Evolutionary conservation across 2,329 filamentous ascomycete species (phyloP), one percentile per base, ranked within the genome.

Genomic region (Xylariaceae sp.): DNA sequence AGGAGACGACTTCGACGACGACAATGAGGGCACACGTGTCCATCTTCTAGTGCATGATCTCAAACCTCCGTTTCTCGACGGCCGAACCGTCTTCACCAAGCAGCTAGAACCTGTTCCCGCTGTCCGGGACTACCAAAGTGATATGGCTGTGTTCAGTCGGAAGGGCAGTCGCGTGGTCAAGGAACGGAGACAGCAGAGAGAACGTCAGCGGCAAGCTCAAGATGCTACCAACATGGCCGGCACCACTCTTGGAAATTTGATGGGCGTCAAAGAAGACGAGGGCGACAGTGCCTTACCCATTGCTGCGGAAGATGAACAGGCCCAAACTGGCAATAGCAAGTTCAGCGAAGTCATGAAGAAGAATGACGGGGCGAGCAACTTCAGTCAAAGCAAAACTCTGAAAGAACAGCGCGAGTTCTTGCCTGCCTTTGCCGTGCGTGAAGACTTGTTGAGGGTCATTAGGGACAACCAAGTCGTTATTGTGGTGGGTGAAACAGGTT

Each of bases 101-200:
- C 95, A 99, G 73, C 74, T 97, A 18, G 94, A 99, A 60, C 95
- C 94, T 0, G 89, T 99, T 0, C 91, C 93, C 0, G 95, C 94
- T 0, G 90, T 99, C 11, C 84, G 89, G 55, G 94, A 99, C 72
- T 87, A 89, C 30, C 93, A 97, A 74, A 99, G 95, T 71, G 94
- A 99, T 71, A 96, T 99, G 94, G 94, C 94, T 1, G 92, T 99
- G 1, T 97, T 97, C 68, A 96, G 92, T 76, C 84, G 93, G 49
- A 97, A 97, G 73, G 94, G 94, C 0, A 97, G 93, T 71, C 89
- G 86, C 67, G 92, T 97, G 1, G 94, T 99, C 10, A 90, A 89
- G 69, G 94, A 99, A 68, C 87, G 88, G 67, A 82, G 95, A 48
- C 92, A 96, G 74, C 92, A 96, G 73, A 88, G 92, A 63, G 94